Evolutionary conservation across 2,329 filamentous ascomycete species (phyloP).

Genomic region (Aspergillus calidoustus): DNA sequence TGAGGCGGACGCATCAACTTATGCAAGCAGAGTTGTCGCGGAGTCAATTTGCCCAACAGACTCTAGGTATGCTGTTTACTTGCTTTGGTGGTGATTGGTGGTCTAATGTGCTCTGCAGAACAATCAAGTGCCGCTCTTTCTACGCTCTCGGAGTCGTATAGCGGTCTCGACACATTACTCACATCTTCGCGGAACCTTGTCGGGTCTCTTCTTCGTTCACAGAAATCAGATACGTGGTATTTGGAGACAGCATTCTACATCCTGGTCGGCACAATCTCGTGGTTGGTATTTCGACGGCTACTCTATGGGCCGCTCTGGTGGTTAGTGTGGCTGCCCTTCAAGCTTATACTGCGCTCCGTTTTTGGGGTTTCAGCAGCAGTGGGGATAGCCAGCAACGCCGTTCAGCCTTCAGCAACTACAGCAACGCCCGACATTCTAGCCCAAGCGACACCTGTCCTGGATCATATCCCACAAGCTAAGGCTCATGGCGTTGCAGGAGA

Average conservation of each 20-base stretch:
- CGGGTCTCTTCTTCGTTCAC: constrained; percentile 77
- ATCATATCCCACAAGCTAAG: constrained; percentile 28
- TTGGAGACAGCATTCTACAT: constrained; percentile 87
- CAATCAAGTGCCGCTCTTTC: constrained; percentile 83
- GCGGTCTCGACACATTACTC: constrained; percentile 76
- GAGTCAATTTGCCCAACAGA: constrained; percentile 88
- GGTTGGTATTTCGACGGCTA: constrained; percentile 83
- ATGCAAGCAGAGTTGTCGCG: constrained; percentile 84
- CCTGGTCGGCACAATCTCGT: constrained; percentile 74
- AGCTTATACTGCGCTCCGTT: constrained; percentile 64
- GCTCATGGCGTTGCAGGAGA: constrained; percentile 22
- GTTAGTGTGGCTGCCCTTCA: constrained; percentile 83
- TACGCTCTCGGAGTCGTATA: constrained; percentile 80
- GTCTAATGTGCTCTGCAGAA: constrained; percentile 43
- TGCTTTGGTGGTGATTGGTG: not conserved
- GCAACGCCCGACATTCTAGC: constrained; percentile 25
- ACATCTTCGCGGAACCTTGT: constrained; percentile 75
- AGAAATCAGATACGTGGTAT: constrained; percentile 99
- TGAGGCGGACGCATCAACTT: constrained; percentile 83
- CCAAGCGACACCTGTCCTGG: constrained; percentile 22
- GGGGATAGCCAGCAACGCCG: constrained; percentile 40
- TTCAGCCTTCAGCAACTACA: constrained; percentile 31
- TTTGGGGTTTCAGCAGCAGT: constrained; percentile 61
- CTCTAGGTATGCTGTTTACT: constrained; percentile 56
- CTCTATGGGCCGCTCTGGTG: constrained; percentile 91